phyloP scores from a whole-genome alignment of 345 rosid genomes.

The Rubroshorea leprosula region DNA sequence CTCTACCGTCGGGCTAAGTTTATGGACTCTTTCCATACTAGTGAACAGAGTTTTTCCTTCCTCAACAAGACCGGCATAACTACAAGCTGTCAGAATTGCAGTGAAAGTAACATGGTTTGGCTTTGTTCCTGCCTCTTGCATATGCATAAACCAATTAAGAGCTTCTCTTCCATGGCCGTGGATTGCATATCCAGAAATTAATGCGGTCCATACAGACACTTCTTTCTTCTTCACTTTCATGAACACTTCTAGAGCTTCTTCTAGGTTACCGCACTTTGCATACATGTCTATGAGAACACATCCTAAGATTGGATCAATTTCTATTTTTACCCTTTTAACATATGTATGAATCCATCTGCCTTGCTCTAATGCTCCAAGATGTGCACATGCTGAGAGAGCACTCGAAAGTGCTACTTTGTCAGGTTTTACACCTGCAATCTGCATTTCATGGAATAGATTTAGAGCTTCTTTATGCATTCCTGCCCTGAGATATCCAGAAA shows the following conservation, averaged over 20 bases:
- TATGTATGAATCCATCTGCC: slow-evolving; percentile 78
- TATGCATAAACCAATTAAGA: slow-evolving; percentile 36
- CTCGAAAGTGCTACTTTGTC: slow-evolving; percentile 47
- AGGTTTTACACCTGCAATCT: slow-evolving; percentile 46
- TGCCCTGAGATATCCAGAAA: slow-evolving; percentile 51
- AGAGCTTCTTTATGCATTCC: slow-evolving; percentile 65
- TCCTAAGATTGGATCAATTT: slow-evolving; percentile 38
- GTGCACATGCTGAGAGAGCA: slow-evolving; percentile 62
- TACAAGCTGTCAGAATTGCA: slow-evolving; percentile 65
- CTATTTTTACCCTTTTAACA: slow-evolving; percentile 19
- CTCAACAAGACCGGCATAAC: slow-evolving; percentile 52
- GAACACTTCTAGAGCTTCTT: slow-evolving; percentile 47
- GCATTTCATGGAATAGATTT: slow-evolving; percentile 56
- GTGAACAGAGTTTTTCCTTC: slow-evolving; percentile 50
- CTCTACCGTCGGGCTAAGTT: slow-evolving; percentile 52
- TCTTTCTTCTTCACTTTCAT: slow-evolving; percentile 28
- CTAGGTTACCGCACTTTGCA: slow-evolving; percentile 62
- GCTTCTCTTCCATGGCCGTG: slow-evolving; percentile 67
- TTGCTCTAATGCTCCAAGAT: slow-evolving; percentile 67
- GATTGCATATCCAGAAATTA: slow-evolving; percentile 56
- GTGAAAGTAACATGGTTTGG: slow-evolving; percentile 66
- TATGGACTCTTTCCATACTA: slow-evolving; percentile 39
- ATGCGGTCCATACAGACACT: slow-evolving; percentile 57
- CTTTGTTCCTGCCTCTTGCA: slow-evolving; percentile 51
- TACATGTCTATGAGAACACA: slow-evolving; percentile 69